Evolutionary conservation across 257 asterid species (phyloP).

Genomic region (Solanum tarapatanum): DNA sequence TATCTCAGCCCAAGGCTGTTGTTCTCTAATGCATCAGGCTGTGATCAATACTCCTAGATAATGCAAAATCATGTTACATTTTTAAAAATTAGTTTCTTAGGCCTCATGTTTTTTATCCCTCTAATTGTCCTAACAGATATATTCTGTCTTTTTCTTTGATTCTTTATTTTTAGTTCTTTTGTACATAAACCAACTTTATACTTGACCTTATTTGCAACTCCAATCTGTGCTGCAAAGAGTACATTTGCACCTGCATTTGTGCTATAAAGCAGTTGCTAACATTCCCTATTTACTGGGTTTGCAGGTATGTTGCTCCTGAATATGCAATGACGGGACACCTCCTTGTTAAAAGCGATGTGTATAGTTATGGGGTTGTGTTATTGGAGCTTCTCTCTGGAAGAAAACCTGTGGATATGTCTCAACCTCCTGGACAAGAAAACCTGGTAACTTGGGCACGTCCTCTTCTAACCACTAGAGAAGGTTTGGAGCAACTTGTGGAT

Average conservation of each 20-base stretch:
- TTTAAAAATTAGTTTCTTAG: background rate
- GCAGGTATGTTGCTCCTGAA: slow-evolving; percentile 93
- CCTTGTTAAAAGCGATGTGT: slow-evolving; percentile 89
- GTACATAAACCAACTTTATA: background rate
- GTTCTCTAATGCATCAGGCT: background rate
- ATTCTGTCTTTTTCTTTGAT: background rate
- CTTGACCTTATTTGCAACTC: background rate
- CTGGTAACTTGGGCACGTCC: slow-evolving; percentile 98
- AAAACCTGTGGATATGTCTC: slow-evolving; percentile 92
- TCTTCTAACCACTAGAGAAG: slow-evolving; percentile 71
- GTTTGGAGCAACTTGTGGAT: slow-evolving; percentile 71
- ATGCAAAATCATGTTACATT: background rate
- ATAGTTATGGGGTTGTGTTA: slow-evolving; percentile 90
- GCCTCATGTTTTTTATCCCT: background rate
- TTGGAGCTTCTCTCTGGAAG: slow-evolving; percentile 82
- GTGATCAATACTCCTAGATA: background rate
- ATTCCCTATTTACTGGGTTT: background rate
- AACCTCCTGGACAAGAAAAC: slow-evolving; percentile 89
- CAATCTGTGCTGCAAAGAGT: background rate
- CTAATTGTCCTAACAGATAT: background rate
- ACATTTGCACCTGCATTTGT: background rate
- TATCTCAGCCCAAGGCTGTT: background rate
- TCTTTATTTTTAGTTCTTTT: background rate
- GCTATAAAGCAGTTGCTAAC: background rate
- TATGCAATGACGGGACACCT: slow-evolving; percentile 96